These are phyloP conservation scores for Debaryomyces subglobosus DNA, from an alignment of 1,139 yeast genomes.

Conservation along the genomic window DNA sequence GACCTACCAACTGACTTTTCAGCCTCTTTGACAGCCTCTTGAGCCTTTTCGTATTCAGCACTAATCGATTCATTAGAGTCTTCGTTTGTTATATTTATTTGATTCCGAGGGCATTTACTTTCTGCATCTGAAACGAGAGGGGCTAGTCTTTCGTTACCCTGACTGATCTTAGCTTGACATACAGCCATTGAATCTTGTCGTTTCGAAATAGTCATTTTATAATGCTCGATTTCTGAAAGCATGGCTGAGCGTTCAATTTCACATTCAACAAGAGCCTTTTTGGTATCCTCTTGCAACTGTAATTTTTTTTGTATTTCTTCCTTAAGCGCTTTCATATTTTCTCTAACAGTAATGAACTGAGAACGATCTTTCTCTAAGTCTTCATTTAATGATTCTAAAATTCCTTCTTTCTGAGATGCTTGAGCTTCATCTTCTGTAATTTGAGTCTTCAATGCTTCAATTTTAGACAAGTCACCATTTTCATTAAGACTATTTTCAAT, in stretches of 20 bases:
- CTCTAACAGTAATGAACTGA: conserved; percentile 9
- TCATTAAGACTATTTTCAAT: conserved; percentile 37
- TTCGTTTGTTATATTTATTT: conserved; percentile 27
- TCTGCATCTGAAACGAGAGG: conserved; percentile 33
- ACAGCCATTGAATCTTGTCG: conserved; percentile 15
- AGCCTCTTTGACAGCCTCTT: conserved; percentile 38
- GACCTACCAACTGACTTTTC: conserved; percentile 40
- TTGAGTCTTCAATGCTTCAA: conserved; percentile 33
- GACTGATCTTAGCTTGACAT: conserved; percentile 17
- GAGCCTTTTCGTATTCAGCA: conserved; percentile 34
- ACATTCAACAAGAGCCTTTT: conserved; percentile 14
- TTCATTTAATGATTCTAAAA: conserved; percentile 31
- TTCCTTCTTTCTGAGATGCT: conserved; percentile 28
- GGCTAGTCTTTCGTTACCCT: conserved; percentile 22
- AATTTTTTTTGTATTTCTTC: conserved; percentile 15
- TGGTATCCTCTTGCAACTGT: conserved; percentile 12
- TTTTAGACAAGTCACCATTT: conserved; percentile 36
- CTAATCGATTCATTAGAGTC: conserved; percentile 44
- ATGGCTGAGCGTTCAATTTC: conserved; percentile 15
- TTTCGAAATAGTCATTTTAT: conserved; percentile 17
- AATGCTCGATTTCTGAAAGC: conserved; percentile 15
- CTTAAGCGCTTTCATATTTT: conserved; percentile 11
- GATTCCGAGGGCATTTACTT: conserved; percentile 33
- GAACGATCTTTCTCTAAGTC: conserved; percentile 24
- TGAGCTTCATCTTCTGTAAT: conserved; percentile 34